Evolutionary conservation across 2,329 filamentous ascomycete genomes (phyloP).

Genomic region (Penicillium sp.): DNA sequence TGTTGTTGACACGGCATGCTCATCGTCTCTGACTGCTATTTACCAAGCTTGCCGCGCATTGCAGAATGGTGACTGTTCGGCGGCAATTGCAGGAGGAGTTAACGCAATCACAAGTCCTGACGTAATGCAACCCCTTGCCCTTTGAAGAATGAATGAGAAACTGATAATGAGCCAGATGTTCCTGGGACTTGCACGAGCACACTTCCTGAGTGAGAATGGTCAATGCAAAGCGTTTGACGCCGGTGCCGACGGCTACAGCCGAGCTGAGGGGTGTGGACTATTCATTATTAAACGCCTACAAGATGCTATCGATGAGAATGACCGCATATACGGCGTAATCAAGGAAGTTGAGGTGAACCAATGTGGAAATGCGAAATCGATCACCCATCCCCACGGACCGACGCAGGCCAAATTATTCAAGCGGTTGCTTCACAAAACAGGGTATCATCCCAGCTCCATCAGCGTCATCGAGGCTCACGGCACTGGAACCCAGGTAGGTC

Average conservation of each 20-base stretch:
- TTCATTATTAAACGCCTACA: neutral
- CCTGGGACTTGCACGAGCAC: neutral
- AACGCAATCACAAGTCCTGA: neutral
- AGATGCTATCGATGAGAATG: neutral
- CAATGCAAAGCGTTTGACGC: neutral
- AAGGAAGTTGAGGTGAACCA: neutral
- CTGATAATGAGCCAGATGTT: too few relatives aligned
- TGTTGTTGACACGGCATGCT: neutral
- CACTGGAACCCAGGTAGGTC: neutral
- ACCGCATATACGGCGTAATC: neutral
- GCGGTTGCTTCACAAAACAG: too few relatives aligned
- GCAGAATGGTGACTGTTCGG: neutral
- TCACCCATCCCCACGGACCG: neutral
- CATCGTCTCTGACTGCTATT: neutral
- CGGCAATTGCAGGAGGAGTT: neutral
- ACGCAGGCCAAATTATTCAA: too few relatives aligned
- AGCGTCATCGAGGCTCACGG: neutral
- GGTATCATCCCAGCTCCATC: too few relatives aligned
- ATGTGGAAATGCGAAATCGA: neutral
- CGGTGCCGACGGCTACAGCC: neutral
- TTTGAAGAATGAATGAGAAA: too few relatives aligned
- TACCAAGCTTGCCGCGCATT: neutral
- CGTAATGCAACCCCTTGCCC: too few relatives aligned
- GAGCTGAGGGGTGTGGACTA: neutral
- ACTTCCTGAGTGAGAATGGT: neutral